Evolutionary conservation across 805 yeast species (phyloP).

Genomic region (Ogataea neopini): DNA sequence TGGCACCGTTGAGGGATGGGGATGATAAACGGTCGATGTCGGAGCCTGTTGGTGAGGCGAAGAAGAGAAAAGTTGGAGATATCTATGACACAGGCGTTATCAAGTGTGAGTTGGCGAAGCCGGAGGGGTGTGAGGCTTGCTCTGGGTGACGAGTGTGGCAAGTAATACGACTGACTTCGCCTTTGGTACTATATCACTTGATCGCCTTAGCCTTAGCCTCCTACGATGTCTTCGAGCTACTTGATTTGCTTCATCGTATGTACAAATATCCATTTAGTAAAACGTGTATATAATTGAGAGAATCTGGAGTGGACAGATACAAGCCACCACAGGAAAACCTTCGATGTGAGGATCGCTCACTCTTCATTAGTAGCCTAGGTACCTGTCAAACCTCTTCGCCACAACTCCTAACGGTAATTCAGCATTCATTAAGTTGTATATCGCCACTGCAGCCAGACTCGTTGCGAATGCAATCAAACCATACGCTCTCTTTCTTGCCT

Average conservation of each 20-base stretch:
- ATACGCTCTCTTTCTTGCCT: slow-evolving; percentile 48
- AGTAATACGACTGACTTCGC: background rate
- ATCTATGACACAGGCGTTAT: slow-evolving; percentile 22
- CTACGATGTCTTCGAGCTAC: too few species aligned
- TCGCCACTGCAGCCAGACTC: slow-evolving; percentile 39
- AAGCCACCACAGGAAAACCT: too few species aligned
- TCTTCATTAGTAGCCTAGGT: slow-evolving; percentile 7
- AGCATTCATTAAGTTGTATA: slow-evolving; percentile 28
- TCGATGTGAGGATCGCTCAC: too few species aligned
- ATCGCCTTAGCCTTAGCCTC: too few species aligned
- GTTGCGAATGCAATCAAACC: slow-evolving; percentile 39
- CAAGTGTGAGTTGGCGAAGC: slow-evolving; percentile 25
- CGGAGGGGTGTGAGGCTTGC: slow-evolving; percentile 42
- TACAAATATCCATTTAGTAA: too few species aligned
- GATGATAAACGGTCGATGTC: slow-evolving; percentile 17
- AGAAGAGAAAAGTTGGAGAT: slow-evolving; percentile 1
- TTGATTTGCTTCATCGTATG: too few species aligned
- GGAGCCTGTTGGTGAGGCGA: slow-evolving; percentile 11
- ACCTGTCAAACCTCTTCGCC: slow-evolving; percentile 24
- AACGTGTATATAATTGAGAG: slow-evolving; percentile 10
- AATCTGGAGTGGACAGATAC: background rate
- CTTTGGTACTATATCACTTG: too few species aligned
- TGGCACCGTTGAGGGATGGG: slow-evolving; percentile 42
- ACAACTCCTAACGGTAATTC: slow-evolving; percentile 27
- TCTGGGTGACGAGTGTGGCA: slow-evolving; percentile 26